Conservation (phyloP, 345 rosid species). For the Gossypium raimondii region DNA sequence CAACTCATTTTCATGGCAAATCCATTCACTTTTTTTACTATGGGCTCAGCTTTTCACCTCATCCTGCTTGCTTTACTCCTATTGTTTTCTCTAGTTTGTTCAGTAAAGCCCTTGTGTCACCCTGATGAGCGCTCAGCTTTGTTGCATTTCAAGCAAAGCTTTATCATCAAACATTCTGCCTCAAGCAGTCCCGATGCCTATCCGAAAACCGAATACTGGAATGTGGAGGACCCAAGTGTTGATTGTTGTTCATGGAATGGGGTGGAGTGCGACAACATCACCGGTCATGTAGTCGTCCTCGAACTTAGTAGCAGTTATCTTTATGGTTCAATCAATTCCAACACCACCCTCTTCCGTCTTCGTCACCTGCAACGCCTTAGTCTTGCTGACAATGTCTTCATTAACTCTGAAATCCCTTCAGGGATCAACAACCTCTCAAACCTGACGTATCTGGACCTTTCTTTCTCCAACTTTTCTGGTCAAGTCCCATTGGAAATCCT, state of each 20-base stretch:
- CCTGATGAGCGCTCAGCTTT: constrained; percentile 7
- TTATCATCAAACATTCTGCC: background rate
- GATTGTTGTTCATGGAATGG: constrained; percentile 15
- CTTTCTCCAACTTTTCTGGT: constrained; percentile 12
- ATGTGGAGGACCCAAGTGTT: background rate
- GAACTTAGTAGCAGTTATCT: constrained; percentile 15
- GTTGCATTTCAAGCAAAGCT: constrained; percentile 5
- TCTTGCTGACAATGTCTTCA: constrained; percentile 9
- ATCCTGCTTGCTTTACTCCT: background rate
- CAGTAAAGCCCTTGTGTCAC: background rate
- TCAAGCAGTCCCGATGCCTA: background rate
- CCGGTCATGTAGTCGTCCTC: constrained; percentile 18
- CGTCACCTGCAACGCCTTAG: constrained; percentile 5
- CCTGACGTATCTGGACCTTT: constrained; percentile 2
- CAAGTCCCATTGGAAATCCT: background rate
- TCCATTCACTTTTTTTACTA: background rate
- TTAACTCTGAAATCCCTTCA: background rate
- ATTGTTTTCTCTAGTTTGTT: background rate
- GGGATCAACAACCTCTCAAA: constrained; percentile 10
- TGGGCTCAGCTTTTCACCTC: background rate
- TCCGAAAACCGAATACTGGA: constrained; percentile 1
- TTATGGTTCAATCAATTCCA: constrained; percentile 13
- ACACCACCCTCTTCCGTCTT: constrained; percentile 24
- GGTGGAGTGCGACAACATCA: constrained; percentile 7
- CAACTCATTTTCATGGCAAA: background rate